phyloP scores from a whole-genome alignment of 495 filamentous ascomycete genomes.

The Tuber microsphaerosporum region DNA sequence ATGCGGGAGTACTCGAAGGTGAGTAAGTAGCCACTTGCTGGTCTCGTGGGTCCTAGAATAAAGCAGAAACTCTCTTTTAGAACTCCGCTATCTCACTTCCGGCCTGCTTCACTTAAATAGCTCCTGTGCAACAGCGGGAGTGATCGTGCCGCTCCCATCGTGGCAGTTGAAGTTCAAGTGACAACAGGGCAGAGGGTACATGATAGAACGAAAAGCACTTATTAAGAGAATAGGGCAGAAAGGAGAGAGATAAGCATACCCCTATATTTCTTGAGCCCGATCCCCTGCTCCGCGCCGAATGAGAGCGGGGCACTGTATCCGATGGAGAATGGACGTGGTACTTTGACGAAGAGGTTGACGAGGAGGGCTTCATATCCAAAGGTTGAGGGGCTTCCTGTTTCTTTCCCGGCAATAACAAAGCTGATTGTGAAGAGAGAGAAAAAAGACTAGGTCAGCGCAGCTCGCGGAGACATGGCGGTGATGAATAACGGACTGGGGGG shows the following conservation, averaged over 20 bases:
- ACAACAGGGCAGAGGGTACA: background rate
- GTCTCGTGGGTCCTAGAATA: slow-evolving; percentile 32
- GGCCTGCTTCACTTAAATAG: background rate
- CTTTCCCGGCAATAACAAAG: slow-evolving; percentile 26
- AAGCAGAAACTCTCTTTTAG: slow-evolving; percentile 25
- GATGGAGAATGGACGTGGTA: slow-evolving; percentile 34
- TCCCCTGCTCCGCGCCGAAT: slow-evolving; percentile 34
- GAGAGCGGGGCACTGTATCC: slow-evolving; percentile 30
- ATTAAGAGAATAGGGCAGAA: slow-evolving; percentile 6
- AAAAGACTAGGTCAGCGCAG: slow-evolving; percentile 28
- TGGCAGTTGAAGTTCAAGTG: background rate
- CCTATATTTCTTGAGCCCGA: slow-evolving; percentile 38
- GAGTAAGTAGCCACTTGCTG: slow-evolving; percentile 31
- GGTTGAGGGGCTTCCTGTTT: slow-evolving; percentile 16
- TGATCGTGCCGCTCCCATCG: background rate
- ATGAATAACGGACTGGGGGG: slow-evolving; percentile 16
- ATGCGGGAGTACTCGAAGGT: slow-evolving; percentile 28
- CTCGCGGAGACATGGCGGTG: slow-evolving; percentile 27
- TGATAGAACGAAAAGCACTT: background rate
- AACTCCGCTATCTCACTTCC: slow-evolving; percentile 21
- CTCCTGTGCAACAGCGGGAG: background rate
- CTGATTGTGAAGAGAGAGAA: slow-evolving; percentile 20
- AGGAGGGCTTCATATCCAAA: slow-evolving; percentile 40
- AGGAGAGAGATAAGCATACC: slow-evolving; percentile 36
- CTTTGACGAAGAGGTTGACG: slow-evolving; percentile 37